phyloP scores from a whole-genome alignment of 495 filamentous ascomycete species.

The Staphylotrichum longicolle region DNA sequence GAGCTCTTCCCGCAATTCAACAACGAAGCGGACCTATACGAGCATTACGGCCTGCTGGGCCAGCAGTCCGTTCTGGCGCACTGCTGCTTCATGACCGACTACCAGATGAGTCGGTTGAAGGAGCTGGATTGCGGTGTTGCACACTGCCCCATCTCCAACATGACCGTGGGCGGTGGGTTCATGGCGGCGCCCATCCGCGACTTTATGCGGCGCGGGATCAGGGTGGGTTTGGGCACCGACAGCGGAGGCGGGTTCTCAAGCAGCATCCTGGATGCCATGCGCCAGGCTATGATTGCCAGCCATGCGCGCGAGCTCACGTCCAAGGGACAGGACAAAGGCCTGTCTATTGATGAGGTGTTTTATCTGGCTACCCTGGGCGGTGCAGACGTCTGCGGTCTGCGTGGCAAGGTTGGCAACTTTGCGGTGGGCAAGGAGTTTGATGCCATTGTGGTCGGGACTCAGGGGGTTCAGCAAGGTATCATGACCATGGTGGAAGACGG shows the following conservation, averaged over 20 bases:
- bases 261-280: slow-evolving; percentile 59
- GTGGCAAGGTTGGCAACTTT: slow-evolving; percentile 56
- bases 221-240: slow-evolving; percentile 66
- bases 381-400: slow-evolving; percentile 58
- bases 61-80: slow-evolving; percentile 61
- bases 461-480: slow-evolving; percentile 41
- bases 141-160: slow-evolving; percentile 64
- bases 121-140: slow-evolving; percentile 56
- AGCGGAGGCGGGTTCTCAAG: slow-evolving; percentile 62
- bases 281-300: slow-evolving; percentile 60
- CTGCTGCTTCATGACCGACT: slow-evolving; percentile 56
- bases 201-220: slow-evolving; percentile 56
- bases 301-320: slow-evolving; percentile 52
- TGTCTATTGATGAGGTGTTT: slow-evolving; percentile 56
- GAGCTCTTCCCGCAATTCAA: slow-evolving; percentile 52
- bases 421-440: slow-evolving; percentile 63
- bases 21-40: slow-evolving; percentile 57
- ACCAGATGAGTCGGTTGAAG: slow-evolving; percentile 51
- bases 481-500: slow-evolving; percentile 56
- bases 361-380: slow-evolving; percentile 64
- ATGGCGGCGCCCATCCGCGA: slow-evolving; percentile 60
- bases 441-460: slow-evolving; percentile 54
- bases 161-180: slow-evolving; percentile 58
- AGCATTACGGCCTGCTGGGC: slow-evolving; percentile 52
- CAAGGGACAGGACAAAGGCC: slow-evolving; percentile 45